phyloP scores from a whole-genome alignment of 768 basidiomycete species.

The Lentinula boryana region DNA sequence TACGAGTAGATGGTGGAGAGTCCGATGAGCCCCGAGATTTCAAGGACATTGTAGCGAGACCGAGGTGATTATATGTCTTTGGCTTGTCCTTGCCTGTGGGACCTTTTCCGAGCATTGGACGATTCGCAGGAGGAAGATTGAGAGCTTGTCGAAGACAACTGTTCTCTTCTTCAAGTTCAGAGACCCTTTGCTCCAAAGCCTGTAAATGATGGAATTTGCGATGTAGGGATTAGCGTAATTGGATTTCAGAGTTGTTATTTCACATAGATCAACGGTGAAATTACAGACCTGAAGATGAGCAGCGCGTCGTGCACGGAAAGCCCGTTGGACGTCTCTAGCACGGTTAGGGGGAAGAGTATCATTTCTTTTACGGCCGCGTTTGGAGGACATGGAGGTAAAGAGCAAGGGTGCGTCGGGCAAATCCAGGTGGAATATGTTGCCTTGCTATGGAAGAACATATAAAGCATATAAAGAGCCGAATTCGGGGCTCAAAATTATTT shows the following conservation, averaged over 20 bases:
- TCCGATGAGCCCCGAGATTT: constrained; percentile 40
- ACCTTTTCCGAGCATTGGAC: constrained; percentile 72
- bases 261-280: constrained; percentile 22
- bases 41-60: constrained; percentile 17
- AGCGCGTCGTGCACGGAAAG: constrained; percentile 83
- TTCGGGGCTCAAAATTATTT: background rate
- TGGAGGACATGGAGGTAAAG: constrained; percentile 61
- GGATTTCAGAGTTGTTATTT: constrained; percentile 26
- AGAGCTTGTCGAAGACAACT: constrained; percentile 63
- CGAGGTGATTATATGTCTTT: constrained; percentile 36
- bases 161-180: constrained; percentile 84
- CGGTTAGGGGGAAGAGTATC: constrained; percentile 76
- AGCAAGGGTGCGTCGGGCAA: background rate
- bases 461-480: constrained; percentile 40
- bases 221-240: constrained; percentile 23
- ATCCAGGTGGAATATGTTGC: background rate
- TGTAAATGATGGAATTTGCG: constrained; percentile 24
- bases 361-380: constrained; percentile 81
- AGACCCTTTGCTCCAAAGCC: constrained; percentile 77
- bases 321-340: constrained; percentile 84
- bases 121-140: constrained; percentile 66
- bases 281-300: constrained; percentile 71
- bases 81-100: constrained; percentile 86
- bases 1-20: constrained; percentile 46
- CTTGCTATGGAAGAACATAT: constrained; percentile 25